Conservation (phyloP, 805 yeast species). For the Cyberlindnera saturnus region DNA sequence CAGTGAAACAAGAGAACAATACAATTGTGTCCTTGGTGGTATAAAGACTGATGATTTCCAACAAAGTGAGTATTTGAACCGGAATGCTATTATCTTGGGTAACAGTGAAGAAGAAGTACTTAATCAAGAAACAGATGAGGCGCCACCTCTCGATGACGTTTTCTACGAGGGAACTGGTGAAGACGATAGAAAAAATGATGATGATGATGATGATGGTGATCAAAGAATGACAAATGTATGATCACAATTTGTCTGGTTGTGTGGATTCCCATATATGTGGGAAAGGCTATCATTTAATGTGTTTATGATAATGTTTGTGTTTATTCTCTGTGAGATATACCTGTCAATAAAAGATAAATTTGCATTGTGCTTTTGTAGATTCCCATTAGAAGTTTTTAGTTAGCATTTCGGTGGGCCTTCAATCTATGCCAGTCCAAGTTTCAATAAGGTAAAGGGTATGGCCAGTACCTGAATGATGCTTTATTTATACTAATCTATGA, state of each 20-base stretch:
- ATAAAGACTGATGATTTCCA: slow-evolving; percentile 25
- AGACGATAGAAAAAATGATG: background rate
- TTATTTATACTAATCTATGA: too few species aligned
- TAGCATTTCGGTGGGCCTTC: too few species aligned
- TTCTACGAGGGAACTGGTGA: slow-evolving; percentile 2
- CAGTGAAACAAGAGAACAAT: slow-evolving; percentile 77
- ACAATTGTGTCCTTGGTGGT: slow-evolving; percentile 82
- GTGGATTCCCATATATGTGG: too few species aligned
- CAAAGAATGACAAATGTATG: slow-evolving; percentile 7
- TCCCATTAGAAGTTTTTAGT: too few species aligned
- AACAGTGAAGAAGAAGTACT: slow-evolving; percentile 23
- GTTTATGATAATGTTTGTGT: too few species aligned
- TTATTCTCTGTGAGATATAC: too few species aligned
- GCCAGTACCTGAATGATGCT: too few species aligned
- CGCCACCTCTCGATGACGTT: slow-evolving; percentile 4
- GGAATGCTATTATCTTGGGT: slow-evolving; percentile 22
- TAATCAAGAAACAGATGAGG: slow-evolving; percentile 12
- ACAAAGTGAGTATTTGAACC: slow-evolving; percentile 17
- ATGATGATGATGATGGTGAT: slow-evolving; percentile 8
- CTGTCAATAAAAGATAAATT: too few species aligned
- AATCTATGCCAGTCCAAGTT: too few species aligned
- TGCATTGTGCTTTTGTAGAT: too few species aligned
- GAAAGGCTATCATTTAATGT: too few species aligned
- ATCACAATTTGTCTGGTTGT: background rate
- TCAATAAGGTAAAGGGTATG: too few species aligned